These are phyloP conservation scores for Calonectria pseudoreteaudii DNA, from an alignment of 2,329 filamentous ascomycete species.

Conservation along the genomic window DNA sequence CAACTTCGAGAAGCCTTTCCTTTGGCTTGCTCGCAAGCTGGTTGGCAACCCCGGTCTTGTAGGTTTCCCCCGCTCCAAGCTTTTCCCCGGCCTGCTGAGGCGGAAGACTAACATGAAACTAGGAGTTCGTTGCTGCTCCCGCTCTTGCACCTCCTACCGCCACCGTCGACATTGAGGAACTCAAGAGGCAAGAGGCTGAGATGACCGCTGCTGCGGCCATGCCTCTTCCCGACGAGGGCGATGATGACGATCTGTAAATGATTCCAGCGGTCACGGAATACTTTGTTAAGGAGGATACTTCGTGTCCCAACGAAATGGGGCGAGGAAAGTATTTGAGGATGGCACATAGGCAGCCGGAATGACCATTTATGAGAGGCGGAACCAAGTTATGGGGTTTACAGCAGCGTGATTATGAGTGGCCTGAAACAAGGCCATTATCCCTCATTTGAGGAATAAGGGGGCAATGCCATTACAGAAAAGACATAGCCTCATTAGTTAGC, in stretches of 20 bases:
- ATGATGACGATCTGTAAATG: constrained; percentile 75
- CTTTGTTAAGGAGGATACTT: constrained; percentile 46
- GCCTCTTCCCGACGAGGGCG: constrained; percentile 90
- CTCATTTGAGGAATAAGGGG: constrained; percentile 47
- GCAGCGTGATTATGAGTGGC: constrained; percentile 51
- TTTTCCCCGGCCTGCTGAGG: background rate
- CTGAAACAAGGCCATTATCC: constrained; percentile 45
- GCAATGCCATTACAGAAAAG: constrained; percentile 47
- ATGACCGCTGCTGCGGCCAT: constrained; percentile 83
- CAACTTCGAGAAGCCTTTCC: constrained; percentile 99
- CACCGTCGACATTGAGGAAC: constrained; percentile 84
- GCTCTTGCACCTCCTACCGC: constrained; percentile 95
- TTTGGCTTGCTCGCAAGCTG: constrained; percentile 98
- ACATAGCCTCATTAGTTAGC: constrained; percentile 48
- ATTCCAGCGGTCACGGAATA: constrained; percentile 42
- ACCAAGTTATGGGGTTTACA: constrained; percentile 48
- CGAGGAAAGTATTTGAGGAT: constrained; percentile 43
- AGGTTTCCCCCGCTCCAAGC: constrained; percentile 14
- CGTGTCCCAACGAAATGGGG: constrained; percentile 36
- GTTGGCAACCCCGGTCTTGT: constrained; percentile 81
- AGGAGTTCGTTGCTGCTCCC: constrained; percentile 97
- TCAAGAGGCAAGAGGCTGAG: constrained; percentile 87
- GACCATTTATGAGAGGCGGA: constrained; percentile 54
- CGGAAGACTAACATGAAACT: constrained; percentile 42
- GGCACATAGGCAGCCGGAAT: constrained; percentile 48